Evolutionary conservation across 768 basidiomycete genomes (phyloP), one percentile per base, ranked within the genome.

Genomic region (Phallus indusiatus): DNA sequence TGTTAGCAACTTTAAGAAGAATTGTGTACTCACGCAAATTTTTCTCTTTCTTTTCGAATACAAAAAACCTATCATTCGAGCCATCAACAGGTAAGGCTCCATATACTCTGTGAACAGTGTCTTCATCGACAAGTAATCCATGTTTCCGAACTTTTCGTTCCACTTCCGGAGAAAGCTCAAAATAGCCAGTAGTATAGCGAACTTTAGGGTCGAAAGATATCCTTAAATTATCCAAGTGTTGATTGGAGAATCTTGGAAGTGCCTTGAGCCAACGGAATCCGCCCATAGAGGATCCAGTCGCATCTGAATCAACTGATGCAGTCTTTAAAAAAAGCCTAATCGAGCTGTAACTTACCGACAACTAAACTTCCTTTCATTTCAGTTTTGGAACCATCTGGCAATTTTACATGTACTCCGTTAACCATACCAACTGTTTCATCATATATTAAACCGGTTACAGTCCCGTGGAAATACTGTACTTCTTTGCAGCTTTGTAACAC

Each of bases 261-360:
- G 56, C 60, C 21, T 61, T 54, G 5, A 73, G 60, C 67, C 67
- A 70, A 37, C 66, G 69, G 0, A 65, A n/a, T 17, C 68, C 70
- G 16, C 65, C 65, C 20, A 64, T 61, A 5, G 67, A 60, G 14
- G 66, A 59, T 1, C 72, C 72, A 0, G 71, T 70, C 53, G 70
- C 71, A 58, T 73, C 72, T n/a, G n/a, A n/a, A n/a, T n/a, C 14
- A 33, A 18, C n/a, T n/a, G 4, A 54, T 47, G 37, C 21, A n/a
- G n/a, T n/a, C n/a, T n/a, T n/a, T n/a, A n/a, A n/a, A 16, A 59
- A n/a, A 46, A 21, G 52, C 16, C 35, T 24, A 18, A 28, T 28
- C 28, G 11, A n/a, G n/a, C 21, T 48, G 47, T 6, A 47, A 50
- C 34, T 24, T 22, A 68, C 68, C 69, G 24, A 67, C 58, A 20